Evolutionary conservation across 2,329 filamentous ascomycete genomes (phyloP), one percentile per base, ranked within the genome.

Genomic region (Ophiostoma sp.): DNA sequence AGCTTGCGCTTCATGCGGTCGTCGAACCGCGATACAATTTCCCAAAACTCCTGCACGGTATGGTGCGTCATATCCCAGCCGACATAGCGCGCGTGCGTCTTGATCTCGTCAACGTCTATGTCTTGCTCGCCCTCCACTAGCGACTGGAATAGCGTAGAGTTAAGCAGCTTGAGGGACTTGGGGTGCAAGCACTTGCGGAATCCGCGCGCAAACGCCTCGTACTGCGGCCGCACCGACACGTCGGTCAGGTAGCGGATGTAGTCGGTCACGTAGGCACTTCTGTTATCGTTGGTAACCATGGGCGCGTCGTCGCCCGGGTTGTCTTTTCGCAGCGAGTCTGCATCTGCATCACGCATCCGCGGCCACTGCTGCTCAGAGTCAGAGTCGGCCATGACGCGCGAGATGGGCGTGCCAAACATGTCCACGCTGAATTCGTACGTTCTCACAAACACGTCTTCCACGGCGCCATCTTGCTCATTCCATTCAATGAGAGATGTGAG

Each of bases 171-270:
- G 1, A 97, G 83, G 0, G 91, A 89, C 68, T 89, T 89, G 20
- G 84, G 83, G 72, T 91, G 85, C 35, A 97, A 82, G 74, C 92
- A 94, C 1, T 87, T 84, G 71, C 86, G 86, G 80, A 98, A 97
- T 1, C 95, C 95, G 31, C 86, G 85, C 35, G 89, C 84, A 77
- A 99, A 97, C 1, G 94, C 92, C 68, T 87, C 83, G 75, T 89
- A 93, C 77, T 97, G 94, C 0, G 90, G 87, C 0, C 83, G 81
- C 60, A 98, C 84, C 0, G 93, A 95, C 52, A 90, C 84, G 76
- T 93, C 87, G 0, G 91, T 92, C 35, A 97, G 84, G 83, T 93
- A 96, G 71, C 85, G 85, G 74, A 96, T 90, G 78, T 98, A 98
- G 78, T 96, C 92, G 70, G 84, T 86, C 4, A 97, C 89, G 75